Evolutionary conservation across 805 yeast species (phyloP).

Genomic region (Pichia membranifaciens): DNA sequence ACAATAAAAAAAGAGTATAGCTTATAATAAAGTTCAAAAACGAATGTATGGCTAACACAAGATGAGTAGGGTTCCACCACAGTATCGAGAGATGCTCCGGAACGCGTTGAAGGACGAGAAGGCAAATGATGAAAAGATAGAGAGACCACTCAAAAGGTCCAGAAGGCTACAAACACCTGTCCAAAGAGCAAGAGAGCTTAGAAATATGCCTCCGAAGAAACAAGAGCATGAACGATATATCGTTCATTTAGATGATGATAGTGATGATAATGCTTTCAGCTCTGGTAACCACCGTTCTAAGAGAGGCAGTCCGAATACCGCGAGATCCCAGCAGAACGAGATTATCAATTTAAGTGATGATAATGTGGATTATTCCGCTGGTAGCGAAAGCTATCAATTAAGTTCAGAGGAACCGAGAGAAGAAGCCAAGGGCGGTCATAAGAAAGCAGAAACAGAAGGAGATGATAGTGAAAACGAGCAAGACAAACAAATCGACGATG

Average conservation of each 20-base stretch:
- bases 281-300: not conserved
- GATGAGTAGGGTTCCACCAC: slow-evolving; percentile 14
- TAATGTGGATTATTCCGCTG: not conserved
- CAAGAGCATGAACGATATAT: slow-evolving; percentile 3
- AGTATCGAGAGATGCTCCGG: slow-evolving; percentile 21
- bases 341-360: not conserved
- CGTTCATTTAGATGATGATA: slow-evolving; percentile 8
- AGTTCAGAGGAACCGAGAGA: too few relatives aligned
- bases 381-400: too few relatives aligned
- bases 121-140: not conserved
- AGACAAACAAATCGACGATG: slow-evolving; percentile 9
- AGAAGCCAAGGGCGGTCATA: too few relatives aligned
- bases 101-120: slow-evolving; percentile 16
- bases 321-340: not conserved
- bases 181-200: slow-evolving; percentile 8
- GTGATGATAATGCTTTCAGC: slow-evolving; percentile 11
- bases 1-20: too few relatives aligned
- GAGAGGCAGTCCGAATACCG: not conserved
- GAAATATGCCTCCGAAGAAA: not conserved
- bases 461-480: not conserved
- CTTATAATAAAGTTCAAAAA: too few relatives aligned
- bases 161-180: slow-evolving; percentile 11
- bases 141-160: slow-evolving; percentile 23
- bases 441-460: slow-evolving; percentile 11
- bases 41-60: not conserved